Conservation (phyloP, 129 eudicot genomes). For the Arctium lappa region DNA sequence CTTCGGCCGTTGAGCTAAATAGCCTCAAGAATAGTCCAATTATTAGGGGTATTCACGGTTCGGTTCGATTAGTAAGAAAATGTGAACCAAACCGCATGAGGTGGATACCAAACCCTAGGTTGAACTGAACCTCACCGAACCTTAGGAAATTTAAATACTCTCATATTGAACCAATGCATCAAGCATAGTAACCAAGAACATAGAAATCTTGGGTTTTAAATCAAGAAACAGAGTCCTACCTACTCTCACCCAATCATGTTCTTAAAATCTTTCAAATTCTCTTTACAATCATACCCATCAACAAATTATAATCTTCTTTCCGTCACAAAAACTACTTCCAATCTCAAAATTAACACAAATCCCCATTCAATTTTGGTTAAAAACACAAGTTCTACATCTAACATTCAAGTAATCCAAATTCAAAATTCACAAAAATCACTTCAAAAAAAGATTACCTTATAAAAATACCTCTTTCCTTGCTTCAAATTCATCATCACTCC, state of each 20-base stretch:
- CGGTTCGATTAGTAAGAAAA: too few relatives aligned
- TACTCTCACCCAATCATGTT: neutral
- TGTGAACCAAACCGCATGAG: too few relatives aligned
- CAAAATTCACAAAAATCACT: neutral
- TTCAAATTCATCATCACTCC: conserved; percentile 65
- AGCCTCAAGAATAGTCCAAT: neutral
- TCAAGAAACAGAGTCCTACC: neutral
- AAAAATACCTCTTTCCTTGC: conserved; percentile 63
- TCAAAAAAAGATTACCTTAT: conserved; percentile 63
- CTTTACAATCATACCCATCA: neutral
- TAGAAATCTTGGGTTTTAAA: neutral
- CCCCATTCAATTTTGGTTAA: neutral
- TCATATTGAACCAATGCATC: neutral
- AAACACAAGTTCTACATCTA: neutral
- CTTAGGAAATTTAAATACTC: neutral
- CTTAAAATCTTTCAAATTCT: neutral
- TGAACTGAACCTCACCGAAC: too few relatives aligned
- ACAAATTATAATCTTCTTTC: neutral
- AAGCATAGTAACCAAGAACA: neutral
- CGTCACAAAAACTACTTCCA: conserved; percentile 12
- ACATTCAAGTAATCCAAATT: neutral
- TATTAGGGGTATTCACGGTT: neutral
- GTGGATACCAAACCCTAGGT: too few relatives aligned
- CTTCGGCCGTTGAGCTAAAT: neutral
- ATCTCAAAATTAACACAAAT: neutral